Evolutionary conservation across 768 basidiomycete genomes (phyloP).

Genomic region (Boletales sp.): DNA sequence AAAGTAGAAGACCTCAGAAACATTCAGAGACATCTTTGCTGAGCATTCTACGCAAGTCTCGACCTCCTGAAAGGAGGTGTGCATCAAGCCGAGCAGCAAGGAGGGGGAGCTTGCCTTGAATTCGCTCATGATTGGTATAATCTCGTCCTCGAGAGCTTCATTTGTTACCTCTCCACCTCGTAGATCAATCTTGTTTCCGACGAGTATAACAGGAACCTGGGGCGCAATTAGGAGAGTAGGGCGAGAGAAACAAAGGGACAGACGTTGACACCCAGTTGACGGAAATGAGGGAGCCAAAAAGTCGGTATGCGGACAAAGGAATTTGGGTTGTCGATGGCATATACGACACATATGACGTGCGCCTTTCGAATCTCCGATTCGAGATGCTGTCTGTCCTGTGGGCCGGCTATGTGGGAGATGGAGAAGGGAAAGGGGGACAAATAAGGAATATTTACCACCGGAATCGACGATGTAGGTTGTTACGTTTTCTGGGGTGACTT

Average conservation of each 20-base stretch:
- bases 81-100: background rate
- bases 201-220: slow-evolving; percentile 93
- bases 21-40: slow-evolving; percentile 85
- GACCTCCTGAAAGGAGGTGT: slow-evolving; percentile 66
- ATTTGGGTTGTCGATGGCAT: slow-evolving; percentile 93
- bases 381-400: slow-evolving; percentile 82
- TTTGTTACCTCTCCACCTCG: slow-evolving; percentile 92
- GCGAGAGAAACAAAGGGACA: slow-evolving; percentile 19
- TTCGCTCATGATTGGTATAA: slow-evolving; percentile 95
- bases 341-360: slow-evolving; percentile 97
- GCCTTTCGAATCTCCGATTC: slow-evolving; percentile 96
- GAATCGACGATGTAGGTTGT: slow-evolving; percentile 98
- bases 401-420: slow-evolving; percentile 55
- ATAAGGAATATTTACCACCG: slow-evolving; percentile 59
- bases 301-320: slow-evolving; percentile 98
- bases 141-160: slow-evolving; percentile 90
- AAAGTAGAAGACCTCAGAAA: slow-evolving; percentile 97
- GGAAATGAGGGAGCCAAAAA: slow-evolving; percentile 95
- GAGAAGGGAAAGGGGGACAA: slow-evolving; percentile 1
- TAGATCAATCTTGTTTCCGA: slow-evolving; percentile 98
- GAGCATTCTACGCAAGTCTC: slow-evolving; percentile 98
- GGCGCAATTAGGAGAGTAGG: slow-evolving; percentile 5
- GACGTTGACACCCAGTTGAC: slow-evolving; percentile 94
- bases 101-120: slow-evolving; percentile 69
- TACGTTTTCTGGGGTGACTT: slow-evolving; percentile 95